Base-by-base conservation (phyloP, 192 early-diverging fungal species). In the Obelidium mucronatum region DNA sequence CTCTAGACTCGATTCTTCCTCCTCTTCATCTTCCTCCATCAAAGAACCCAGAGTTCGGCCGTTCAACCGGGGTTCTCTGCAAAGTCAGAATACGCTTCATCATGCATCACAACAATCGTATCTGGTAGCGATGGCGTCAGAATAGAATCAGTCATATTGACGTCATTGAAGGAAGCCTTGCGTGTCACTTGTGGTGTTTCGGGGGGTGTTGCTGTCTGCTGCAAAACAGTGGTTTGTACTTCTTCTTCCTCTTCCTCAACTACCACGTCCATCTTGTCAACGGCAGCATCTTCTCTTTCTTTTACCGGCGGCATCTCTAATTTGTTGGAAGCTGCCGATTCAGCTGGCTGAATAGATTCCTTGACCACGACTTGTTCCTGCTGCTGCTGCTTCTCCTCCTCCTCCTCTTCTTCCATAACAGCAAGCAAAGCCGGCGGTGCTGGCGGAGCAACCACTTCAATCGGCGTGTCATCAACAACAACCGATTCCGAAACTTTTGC, bases 211-310 rank as follows among this genome's bases (percentile, higher is more conserved):
- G 1, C 17, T 28, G 19, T 67, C 66, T 1, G 44, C 19, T 39
- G 30, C 66, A 26, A 24, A 58, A 58, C 55, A 30, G 4, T 5
- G n/a, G 24, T 24, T 28, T 5, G 11, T 24, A 28, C 44, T 36
- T 51, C 65, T 3, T 40, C 40, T 8, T 67, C 66, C 13, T 42
- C 42, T 51, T 67, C 66, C 30, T 55, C 69, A 6, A 72, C 5
- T 17, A 72, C 4, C 31, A 59, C 54, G 6, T 72, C 54, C 54
- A 55, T 59, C 11, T 4, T 31, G 56, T 72, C 51, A n/a, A 40
- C 11, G 17, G 24, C 5, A 15, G 28, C n/a, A n/a, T n/a, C n/a
- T n/a, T n/a, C n/a, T n/a, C n/a, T n/a, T n/a, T n/a, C n/a, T n/a
- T n/a, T n/a, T n/a, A n/a, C n/a, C n/a, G n/a, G n/a, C n/a, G n/a